Evolutionary conservation across 352 stramenopile genomes (phyloP).

Genomic region (Hyaloperonospora brassicae): DNA sequence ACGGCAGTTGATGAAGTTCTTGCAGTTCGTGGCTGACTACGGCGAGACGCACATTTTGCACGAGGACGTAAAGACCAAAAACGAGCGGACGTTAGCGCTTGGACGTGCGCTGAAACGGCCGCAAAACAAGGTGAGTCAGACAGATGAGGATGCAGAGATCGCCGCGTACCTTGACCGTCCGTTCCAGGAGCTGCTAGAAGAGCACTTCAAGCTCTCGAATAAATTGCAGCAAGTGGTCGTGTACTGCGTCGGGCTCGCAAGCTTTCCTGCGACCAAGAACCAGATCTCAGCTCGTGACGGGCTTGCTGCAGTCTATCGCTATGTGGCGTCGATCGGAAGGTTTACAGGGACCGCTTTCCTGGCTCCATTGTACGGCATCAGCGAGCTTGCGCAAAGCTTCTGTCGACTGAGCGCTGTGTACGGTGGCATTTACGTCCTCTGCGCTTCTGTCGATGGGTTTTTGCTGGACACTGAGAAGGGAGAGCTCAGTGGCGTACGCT

Average conservation of each 20-base stretch:
- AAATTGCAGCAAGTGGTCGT: conserved; percentile 79
- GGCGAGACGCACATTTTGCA: conserved; percentile 60
- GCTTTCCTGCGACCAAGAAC: conserved; percentile 37
- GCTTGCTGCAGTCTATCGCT: conserved; percentile 47
- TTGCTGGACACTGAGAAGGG: conserved; percentile 33
- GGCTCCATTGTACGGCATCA: conserved; percentile 73
- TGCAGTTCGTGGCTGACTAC: conserved; percentile 86
- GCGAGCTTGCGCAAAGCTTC: conserved; percentile 84
- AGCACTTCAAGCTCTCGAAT: conserved; percentile 64
- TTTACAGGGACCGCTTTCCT: conserved; percentile 85
- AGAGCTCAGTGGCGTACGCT: conserved; percentile 32
- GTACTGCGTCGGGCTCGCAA: conserved; percentile 78
- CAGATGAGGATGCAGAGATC: conserved; percentile 22
- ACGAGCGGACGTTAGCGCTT: conserved; percentile 72
- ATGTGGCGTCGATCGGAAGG: conserved; percentile 70
- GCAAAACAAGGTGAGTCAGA: conserved; percentile 78
- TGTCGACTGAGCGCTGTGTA: conserved; percentile 83
- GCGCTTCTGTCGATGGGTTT: conserved; percentile 51
- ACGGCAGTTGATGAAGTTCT: conserved; percentile 86
- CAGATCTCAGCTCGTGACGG: conserved; percentile 47
- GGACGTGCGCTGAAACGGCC: conserved; percentile 74
- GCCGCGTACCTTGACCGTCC: conserved; percentile 39
- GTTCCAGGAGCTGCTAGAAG: conserved; percentile 61
- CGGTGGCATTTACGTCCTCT: conserved; percentile 78
- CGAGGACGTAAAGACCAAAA: conserved; percentile 76